A percentile compares a stretch with the other conserved stretches of the same genome.
Conservation (phyloP, 805 yeast genomes). For the Wickerhamomyces queroliae region DNA sequence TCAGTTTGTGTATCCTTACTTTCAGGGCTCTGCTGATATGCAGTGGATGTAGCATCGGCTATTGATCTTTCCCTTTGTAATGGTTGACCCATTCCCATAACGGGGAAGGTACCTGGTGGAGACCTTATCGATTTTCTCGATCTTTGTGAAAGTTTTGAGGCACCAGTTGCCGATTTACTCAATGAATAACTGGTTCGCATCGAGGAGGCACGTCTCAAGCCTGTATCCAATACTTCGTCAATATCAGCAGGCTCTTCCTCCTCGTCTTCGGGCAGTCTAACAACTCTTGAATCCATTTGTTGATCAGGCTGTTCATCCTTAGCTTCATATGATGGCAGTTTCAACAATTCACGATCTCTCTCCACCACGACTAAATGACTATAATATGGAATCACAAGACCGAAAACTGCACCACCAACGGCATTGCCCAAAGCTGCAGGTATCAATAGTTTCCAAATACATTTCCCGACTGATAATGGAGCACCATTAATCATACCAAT, state of each 20-base stretch:
- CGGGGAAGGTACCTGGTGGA: conserved; percentile 78
- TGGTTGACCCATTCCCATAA: conserved; percentile 71
- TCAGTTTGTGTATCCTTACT: conserved; percentile 14
- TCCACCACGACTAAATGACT: conserved; percentile 70
- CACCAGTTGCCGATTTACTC: conserved; percentile 1
- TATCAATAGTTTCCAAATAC: conserved; percentile 67
- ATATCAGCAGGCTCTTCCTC: conserved; percentile 6
- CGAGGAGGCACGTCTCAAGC: no score
- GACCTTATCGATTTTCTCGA: conserved; percentile 34
- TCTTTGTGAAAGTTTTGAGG: conserved; percentile 7
- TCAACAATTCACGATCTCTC: conserved; percentile 52
- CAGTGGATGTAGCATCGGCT: conserved; percentile 27
- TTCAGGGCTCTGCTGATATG: neutral
- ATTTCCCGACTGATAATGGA: conserved; percentile 52
- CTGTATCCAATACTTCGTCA: no score
- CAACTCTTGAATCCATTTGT: conserved; percentile 74
- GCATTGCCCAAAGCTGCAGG: conserved; percentile 74
- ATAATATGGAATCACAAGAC: conserved; percentile 63
- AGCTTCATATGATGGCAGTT: conserved; percentile 63
- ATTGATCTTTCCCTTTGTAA: conserved; percentile 49
- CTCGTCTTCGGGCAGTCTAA: conserved; percentile 33
- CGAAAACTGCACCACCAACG: conserved; percentile 72
- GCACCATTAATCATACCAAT: conserved; percentile 68
- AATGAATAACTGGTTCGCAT: no score
- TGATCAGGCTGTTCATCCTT: conserved; percentile 79